These are phyloP conservation scores for Marchantia paleacea DNA, from an alignment of 225 moss, liverwort and hornwort species.

Conservation along the genomic window DNA sequence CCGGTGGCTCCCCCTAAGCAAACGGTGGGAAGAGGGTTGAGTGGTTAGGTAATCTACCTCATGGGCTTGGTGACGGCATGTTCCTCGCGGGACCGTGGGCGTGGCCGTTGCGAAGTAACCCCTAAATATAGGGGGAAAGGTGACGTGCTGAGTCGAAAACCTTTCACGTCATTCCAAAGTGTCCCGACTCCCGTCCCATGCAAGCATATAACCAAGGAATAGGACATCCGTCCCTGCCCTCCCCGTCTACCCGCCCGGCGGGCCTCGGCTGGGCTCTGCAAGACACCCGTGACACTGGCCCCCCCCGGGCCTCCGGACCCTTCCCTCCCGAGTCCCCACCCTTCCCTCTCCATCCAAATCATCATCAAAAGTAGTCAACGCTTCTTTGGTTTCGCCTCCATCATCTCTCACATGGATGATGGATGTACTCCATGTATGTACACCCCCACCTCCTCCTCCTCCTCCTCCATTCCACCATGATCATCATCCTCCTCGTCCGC, in stretches of 20 bases:
- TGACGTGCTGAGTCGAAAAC: not conserved
- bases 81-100: slow-evolving; percentile 1
- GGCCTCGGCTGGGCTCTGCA: not conserved
- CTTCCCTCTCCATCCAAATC: not conserved
- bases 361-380: slow-evolving; percentile 13
- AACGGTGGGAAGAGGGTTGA: not conserved
- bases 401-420: not conserved
- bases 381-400: not conserved
- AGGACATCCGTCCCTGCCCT: slow-evolving; percentile 1
- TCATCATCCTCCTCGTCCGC: not conserved
- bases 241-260: not conserved
- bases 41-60: not conserved
- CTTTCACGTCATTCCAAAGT: slow-evolving; percentile 1
- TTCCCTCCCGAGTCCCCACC: not conserved
- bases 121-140: slow-evolving; percentile 1
- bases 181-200: not conserved
- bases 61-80: not conserved
- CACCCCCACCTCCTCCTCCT: not conserved
- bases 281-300: not conserved
- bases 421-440: not conserved
- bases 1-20: not conserved
- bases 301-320: not conserved
- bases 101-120: slow-evolving; percentile 1
- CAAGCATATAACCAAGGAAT: not conserved
- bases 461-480: not conserved